phyloP scores from a whole-genome alignment of 495 filamentous ascomycete genomes.

The Parmelia sp. region DNA sequence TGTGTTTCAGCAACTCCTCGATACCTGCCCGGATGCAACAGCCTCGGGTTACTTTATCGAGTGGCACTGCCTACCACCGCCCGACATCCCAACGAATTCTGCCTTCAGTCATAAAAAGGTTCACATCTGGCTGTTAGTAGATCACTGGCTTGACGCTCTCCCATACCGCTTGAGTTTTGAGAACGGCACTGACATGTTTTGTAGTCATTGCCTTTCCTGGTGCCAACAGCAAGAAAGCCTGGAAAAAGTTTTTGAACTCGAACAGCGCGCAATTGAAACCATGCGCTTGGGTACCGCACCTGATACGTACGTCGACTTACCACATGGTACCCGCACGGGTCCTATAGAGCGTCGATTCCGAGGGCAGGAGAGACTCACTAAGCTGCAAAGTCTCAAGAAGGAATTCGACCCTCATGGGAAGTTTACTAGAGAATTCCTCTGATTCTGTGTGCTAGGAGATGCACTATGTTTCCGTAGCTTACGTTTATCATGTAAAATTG shows the following conservation, averaged over 20 bases:
- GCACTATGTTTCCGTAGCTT: too few species aligned
- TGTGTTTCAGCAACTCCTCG: slow-evolving; percentile 20
- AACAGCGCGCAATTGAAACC: slow-evolving; percentile 15
- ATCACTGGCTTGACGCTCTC: not conserved
- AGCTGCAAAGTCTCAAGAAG: slow-evolving; percentile 7
- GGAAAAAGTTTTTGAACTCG: slow-evolving; percentile 12
- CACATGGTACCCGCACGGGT: slow-evolving; percentile 17
- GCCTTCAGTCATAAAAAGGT: slow-evolving; percentile 13
- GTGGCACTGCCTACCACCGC: slow-evolving; percentile 22
- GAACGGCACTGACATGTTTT: not conserved
- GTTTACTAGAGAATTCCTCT: slow-evolving; percentile 17
- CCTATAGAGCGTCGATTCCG: slow-evolving; percentile 20
- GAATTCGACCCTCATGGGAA: slow-evolving; percentile 5
- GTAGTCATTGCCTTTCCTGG: slow-evolving; percentile 23
- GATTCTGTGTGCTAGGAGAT: slow-evolving; percentile 13
- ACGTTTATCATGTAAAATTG: too few species aligned
- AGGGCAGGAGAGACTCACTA: slow-evolving; percentile 6
- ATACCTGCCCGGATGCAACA: slow-evolving; percentile 19
- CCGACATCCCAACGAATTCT: slow-evolving; percentile 7
- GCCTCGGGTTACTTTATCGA: slow-evolving; percentile 20
- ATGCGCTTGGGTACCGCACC: slow-evolving; percentile 21
- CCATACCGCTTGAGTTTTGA: not conserved
- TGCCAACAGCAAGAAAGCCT: slow-evolving; percentile 6
- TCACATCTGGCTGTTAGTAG: slow-evolving; percentile 19
- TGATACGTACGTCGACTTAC: slow-evolving; percentile 18